Evolutionary conservation across 1,284 basidiomycete genomes (phyloP), one percentile per base, ranked within the genome.

Genomic region (Moesziomyces sp.): DNA sequence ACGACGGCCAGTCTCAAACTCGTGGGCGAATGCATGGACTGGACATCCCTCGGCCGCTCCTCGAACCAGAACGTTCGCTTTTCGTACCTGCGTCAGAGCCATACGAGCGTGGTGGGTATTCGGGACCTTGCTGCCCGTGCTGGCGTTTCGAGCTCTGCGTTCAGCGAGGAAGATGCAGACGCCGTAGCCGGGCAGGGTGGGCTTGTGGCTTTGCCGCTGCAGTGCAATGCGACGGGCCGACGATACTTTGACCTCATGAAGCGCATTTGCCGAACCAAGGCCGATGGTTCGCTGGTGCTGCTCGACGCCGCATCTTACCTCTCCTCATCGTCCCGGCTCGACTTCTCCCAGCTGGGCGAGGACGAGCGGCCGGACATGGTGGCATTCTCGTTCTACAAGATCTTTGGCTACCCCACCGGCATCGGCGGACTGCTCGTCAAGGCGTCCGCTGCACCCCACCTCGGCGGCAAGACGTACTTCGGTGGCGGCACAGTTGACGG

Each of bases 321-420:
- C 42, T 79, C 77, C 10, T 77, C 77, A 0, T 68, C 77, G 3
- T 45, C 45, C 5, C 42, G 60, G 0, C 49, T 77, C 6, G 46
- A 67, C 23, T 16, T 75, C 4, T 50, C 58, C 7, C 21, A 40
- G 4, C 11, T 55, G n/a, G 4, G n/a, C 9, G 45, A 33, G 16
- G 57, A 66, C 0, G 58, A 62, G n/a, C 54, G 44, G 24, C 74
- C 74, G 21, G 77, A 79, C 51, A 63, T 73, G 46, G 23, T 79
- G 19, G 68, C 75, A 0, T 79, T 77, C 49, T 79, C 77, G 5
- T 78, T 77, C 54, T 74, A 75, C 58, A 79, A 79, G 69, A 65
- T 79, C 24, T 75, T 78, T 40, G 77, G 77, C 43, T 74, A 67
- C 30, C 77, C 77, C 0, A 77, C 77, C 5, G 77, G 77, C 9